phyloP scores from a whole-genome alignment of 441 rosid genomes.

The Populus hybrid region DNA sequence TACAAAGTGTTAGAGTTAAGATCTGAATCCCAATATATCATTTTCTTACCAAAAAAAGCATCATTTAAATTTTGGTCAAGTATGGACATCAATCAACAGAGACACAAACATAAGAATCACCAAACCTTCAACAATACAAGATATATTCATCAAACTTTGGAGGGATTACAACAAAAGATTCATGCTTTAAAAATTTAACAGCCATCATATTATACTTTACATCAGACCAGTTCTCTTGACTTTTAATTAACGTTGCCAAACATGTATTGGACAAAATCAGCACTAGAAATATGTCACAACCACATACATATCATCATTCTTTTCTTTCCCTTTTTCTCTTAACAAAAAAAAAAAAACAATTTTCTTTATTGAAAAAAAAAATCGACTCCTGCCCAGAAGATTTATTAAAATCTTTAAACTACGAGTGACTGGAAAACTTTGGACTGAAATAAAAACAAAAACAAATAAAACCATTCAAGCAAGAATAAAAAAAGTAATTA shows the following conservation, averaged over 20 bases:
- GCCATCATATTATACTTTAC: neutral
- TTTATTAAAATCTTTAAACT: constrained; percentile 11
- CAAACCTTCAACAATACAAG: neutral
- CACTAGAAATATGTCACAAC: neutral
- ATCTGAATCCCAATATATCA: neutral
- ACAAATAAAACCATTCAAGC: neutral
- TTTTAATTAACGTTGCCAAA: neutral
- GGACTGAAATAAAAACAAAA: neutral
- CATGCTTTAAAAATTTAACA: neutral
- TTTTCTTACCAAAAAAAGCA: neutral
- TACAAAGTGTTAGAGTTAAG: neutral
- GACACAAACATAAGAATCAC: neutral
- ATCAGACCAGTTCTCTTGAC: constrained; percentile 10
- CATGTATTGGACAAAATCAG: constrained; percentile 6
- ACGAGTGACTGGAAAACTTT: neutral
- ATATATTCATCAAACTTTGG: constrained; percentile 12
- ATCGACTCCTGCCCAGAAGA: constrained; percentile 19
- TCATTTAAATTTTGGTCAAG: neutral
- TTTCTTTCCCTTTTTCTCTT: neutral
- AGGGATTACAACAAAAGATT: neutral
- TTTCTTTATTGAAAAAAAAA: neutral
- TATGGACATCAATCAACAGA: neutral
- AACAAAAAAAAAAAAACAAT: neutral
- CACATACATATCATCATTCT: neutral
- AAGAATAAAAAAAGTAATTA: neutral